Evolutionary conservation across 305 asterid genomes (phyloP), one percentile per base, ranked within the genome.

Genomic region (Fraxinus ornus): DNA sequence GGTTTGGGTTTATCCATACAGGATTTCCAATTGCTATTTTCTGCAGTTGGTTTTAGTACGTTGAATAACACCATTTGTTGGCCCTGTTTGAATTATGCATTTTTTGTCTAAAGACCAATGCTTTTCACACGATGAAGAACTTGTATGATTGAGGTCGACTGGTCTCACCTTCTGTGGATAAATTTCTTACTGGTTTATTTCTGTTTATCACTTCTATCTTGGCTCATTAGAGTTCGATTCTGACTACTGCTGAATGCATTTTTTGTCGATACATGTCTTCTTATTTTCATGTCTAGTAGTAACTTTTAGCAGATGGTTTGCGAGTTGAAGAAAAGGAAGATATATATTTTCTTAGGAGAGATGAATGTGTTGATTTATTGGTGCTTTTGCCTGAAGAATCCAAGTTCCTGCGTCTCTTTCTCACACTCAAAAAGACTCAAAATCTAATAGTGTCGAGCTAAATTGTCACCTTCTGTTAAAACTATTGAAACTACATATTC

Each of bases 1-100:
- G 78, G 68, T 78, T 81, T 84, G 62, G 75, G 28, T 66, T 79
- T 75, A 75, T 72, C 32, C 55, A 79, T 82, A 9, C 83, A 81
- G 36, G 26, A 68, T 71, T 55, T 79, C 79, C 76, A 55, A 44
- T 76, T 79, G 81, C 44, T 60, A 49, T 79, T 32, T 44, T 74
- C 78, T 17, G n/a, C 72, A 62, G 78, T 37, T 78, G 66, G 86
- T 78, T 83, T 79, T 76, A 10, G 9, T 70, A 60, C 39, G 49
- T 74, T 81, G 78, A 90, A 84, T 64, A 64, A 64, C 13, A 10
- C 35, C 82, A 78, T 55, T 75, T 12, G 39, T 52, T 33, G 35
- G 57, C 70, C 73, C 52, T 1, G 72, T 15, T 76, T 66, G 79
- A 57, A 78, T 57, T 57, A 30, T 37, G 72, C 36, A 68, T 78